Percentiles rank a stretch among this genome's conserved stretches.
Evolutionary conservation across 768 basidiomycete species (phyloP).

Genomic region (Heimioporus sp.): DNA sequence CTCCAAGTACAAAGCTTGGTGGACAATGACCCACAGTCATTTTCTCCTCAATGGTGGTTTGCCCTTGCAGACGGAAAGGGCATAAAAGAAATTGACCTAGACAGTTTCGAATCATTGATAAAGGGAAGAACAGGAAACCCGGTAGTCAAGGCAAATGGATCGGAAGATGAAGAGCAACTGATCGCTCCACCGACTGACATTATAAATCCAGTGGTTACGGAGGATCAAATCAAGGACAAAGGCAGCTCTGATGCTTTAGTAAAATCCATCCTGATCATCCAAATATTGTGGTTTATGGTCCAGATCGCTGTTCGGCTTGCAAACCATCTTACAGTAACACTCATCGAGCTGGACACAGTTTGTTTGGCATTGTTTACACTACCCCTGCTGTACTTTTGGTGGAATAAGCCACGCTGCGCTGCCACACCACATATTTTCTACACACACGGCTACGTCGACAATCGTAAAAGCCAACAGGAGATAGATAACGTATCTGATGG

Average conservation of each 20-base stretch:
- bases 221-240: background rate
- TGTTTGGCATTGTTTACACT: background rate
- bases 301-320: background rate
- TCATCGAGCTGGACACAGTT: constrained; percentile 2
- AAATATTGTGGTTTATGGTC: background rate
- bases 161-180: no score
- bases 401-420: background rate
- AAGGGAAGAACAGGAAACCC: background rate
- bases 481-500: no score
- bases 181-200: no score
- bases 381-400: constrained; percentile 4
- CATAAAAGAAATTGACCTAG: background rate
- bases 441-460: no score
- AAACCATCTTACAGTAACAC: background rate
- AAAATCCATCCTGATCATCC: background rate
- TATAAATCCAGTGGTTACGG: background rate
- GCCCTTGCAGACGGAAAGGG: background rate
- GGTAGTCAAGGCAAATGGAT: no score
- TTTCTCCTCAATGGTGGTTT: background rate
- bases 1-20: background rate
- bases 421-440: background rate
- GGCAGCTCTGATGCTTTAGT: background rate
- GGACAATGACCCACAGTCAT: constrained; percentile 1
- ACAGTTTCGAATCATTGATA: background rate
- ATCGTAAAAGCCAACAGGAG: no score